These are phyloP conservation scores for Torrubiellomyces zombiae DNA, from an alignment of 2,329 filamentous ascomycete genomes.

Conservation along the genomic window DNA sequence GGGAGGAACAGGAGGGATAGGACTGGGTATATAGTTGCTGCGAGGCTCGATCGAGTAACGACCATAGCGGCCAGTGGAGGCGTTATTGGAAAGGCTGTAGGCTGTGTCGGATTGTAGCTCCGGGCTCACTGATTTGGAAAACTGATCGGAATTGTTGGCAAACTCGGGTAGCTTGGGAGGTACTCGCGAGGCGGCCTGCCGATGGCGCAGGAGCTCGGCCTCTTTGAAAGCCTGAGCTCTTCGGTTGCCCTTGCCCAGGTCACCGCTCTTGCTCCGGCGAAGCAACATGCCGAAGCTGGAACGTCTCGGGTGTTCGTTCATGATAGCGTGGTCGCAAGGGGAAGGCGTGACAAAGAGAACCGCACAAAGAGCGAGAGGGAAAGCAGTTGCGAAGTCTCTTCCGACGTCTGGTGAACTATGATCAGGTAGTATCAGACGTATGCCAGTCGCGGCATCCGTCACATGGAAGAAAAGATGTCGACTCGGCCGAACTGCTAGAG, in stretches of 20 bases:
- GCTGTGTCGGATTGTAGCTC: slow-evolving; percentile 47
- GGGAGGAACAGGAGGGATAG: slow-evolving; percentile 35
- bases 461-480: too few species aligned
- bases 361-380: too few species aligned
- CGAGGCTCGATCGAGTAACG: slow-evolving; percentile 22
- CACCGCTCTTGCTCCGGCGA: slow-evolving; percentile 50
- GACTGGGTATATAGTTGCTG: slow-evolving; percentile 23
- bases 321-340: slow-evolving; percentile 8
- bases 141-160: slow-evolving; percentile 28
- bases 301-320: slow-evolving; percentile 16
- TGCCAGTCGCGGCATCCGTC: too few species aligned
- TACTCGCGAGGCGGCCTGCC: slow-evolving; percentile 27
- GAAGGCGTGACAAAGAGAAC: not conserved
- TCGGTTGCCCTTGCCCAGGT: slow-evolving; percentile 42
- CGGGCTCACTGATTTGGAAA: slow-evolving; percentile 25
- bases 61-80: slow-evolving; percentile 16
- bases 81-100: slow-evolving; percentile 37
- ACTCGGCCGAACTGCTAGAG: too few species aligned
- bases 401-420: too few species aligned
- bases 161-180: slow-evolving; percentile 37
- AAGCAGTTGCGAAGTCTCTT: too few species aligned
- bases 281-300: slow-evolving; percentile 43
- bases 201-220: slow-evolving; percentile 33
- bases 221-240: slow-evolving; percentile 39
- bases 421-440: too few species aligned